Conservation (phyloP, 2,329 filamentous ascomycete species). For the Penicillium aurantiogriseum region DNA sequence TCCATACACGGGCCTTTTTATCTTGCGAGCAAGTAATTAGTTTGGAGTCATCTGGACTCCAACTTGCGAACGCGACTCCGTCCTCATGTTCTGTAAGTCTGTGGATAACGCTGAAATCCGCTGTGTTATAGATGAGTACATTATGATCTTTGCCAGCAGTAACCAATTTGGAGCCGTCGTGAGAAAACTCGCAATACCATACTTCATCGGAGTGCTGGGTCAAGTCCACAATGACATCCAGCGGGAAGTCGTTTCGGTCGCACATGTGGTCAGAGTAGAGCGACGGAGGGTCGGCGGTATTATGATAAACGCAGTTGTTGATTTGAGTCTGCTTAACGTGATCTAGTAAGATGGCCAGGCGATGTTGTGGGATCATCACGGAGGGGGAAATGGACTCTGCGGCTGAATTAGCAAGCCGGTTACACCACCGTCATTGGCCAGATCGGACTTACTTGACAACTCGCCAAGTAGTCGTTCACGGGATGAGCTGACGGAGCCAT, state of each 20-base stretch:
- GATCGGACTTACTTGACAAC: constrained; percentile 67
- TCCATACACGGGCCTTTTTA: constrained; percentile 71
- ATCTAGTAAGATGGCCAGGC: constrained; percentile 75
- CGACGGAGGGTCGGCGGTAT: constrained; percentile 72
- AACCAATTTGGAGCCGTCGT: constrained; percentile 78
- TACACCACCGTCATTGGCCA: not conserved
- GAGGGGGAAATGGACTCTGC: constrained; percentile 87
- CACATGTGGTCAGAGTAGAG: constrained; percentile 88
- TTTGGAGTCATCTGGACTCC: constrained; percentile 88
- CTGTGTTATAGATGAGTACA: constrained; percentile 79
- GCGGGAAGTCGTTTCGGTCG: constrained; percentile 75
- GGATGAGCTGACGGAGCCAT: constrained; percentile 73
- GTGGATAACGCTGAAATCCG: constrained; percentile 64
- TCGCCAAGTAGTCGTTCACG: constrained; percentile 73
- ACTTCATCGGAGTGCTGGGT: constrained; percentile 76
- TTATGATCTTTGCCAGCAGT: constrained; percentile 74
- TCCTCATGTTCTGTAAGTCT: constrained; percentile 64
- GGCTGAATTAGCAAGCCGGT: constrained; percentile 25
- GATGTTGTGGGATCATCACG: constrained; percentile 93
- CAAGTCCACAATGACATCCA: constrained; percentile 68
- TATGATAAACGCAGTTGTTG: constrained; percentile 82
- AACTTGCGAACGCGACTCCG: constrained; percentile 77
- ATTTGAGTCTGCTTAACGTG: constrained; percentile 85
- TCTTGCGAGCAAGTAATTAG: constrained; percentile 82
- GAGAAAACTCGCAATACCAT: constrained; percentile 88